phyloP scores from a whole-genome alignment of 1,284 basidiomycete species.

The Inonotus obliquus region DNA sequence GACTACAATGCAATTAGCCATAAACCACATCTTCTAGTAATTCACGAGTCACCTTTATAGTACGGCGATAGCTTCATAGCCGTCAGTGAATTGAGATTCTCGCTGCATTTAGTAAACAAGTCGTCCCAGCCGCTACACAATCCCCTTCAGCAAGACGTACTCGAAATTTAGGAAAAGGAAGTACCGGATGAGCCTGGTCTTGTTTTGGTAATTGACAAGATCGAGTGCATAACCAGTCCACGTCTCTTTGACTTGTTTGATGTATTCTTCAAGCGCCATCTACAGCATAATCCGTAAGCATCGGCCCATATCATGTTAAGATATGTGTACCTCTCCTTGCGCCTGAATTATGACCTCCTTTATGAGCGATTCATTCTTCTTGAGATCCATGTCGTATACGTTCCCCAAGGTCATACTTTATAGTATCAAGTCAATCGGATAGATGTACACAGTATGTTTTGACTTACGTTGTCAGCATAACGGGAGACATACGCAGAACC shows the following conservation, averaged over 20 bases:
- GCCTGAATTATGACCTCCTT: constrained; percentile 96
- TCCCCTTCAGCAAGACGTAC: not conserved
- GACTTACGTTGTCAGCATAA: constrained; percentile 64
- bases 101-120: constrained; percentile 92
- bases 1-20: constrained; percentile 40
- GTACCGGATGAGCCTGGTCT: constrained; percentile 90
- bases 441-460: not conserved
- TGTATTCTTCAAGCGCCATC: constrained; percentile 93
- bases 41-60: constrained; percentile 70
- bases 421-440: constrained; percentile 9
- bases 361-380: constrained; percentile 86
- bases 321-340: constrained; percentile 79
- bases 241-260: constrained; percentile 93
- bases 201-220: constrained; percentile 98
- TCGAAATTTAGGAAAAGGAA: constrained; percentile 19
- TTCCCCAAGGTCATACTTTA: constrained; percentile 90
- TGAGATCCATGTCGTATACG: constrained; percentile 96
- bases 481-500: constrained; percentile 66
- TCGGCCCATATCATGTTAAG: not conserved
- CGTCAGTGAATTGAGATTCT: constrained; percentile 92
- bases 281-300: constrained; percentile 27
- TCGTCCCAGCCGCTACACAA: constrained; percentile 91
- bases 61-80: constrained; percentile 98
- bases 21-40: not conserved
- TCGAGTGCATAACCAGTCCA: constrained; percentile 98